These are phyloP conservation scores for Salpingoeca rosetta DNA, from an alignment of 78 protist genomes.

Conservation along the genomic window DNA sequence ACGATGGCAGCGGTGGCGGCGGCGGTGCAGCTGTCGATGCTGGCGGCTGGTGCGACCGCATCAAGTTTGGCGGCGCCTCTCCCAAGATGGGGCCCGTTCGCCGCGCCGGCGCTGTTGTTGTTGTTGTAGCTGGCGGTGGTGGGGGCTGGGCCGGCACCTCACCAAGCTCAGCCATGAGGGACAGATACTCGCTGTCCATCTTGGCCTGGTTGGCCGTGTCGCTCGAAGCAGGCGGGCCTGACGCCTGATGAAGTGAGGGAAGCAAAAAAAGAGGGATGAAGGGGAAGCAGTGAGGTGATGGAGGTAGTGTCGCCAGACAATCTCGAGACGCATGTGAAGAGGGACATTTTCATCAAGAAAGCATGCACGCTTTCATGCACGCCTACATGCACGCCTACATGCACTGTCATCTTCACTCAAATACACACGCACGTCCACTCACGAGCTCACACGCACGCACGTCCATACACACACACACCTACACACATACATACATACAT, in stretches of 20 bases:
- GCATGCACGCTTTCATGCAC: too few species aligned
- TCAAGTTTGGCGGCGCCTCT: not conserved
- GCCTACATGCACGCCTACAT: not conserved
- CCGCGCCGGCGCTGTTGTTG: too few species aligned
- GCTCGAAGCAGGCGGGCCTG: not conserved
- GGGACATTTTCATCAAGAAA: too few species aligned
- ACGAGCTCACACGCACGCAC: not conserved
- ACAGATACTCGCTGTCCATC: conserved; percentile 16
- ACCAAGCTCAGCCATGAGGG: conserved; percentile 14
- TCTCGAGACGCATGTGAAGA: too few species aligned
- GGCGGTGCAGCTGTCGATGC: not conserved
- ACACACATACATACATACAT: not conserved
- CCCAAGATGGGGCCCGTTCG: too few species aligned
- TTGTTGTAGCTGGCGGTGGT: too few species aligned
- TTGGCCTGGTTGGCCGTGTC: not conserved
- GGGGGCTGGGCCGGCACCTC: not conserved
- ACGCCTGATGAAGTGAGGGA: too few species aligned
- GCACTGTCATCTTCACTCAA: not conserved
- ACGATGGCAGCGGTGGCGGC: not conserved
- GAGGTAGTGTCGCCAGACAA: too few species aligned
- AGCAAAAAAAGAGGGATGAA: too few species aligned
- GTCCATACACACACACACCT: not conserved
- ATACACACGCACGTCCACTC: not conserved
- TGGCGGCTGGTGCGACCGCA: not conserved
- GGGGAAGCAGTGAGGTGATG: too few species aligned